A percentile compares a stretch with the other conserved stretches of the same genome.
Conservation (phyloP, 1,284 basidiomycete genomes). For the Ganoderma sinense region DNA sequence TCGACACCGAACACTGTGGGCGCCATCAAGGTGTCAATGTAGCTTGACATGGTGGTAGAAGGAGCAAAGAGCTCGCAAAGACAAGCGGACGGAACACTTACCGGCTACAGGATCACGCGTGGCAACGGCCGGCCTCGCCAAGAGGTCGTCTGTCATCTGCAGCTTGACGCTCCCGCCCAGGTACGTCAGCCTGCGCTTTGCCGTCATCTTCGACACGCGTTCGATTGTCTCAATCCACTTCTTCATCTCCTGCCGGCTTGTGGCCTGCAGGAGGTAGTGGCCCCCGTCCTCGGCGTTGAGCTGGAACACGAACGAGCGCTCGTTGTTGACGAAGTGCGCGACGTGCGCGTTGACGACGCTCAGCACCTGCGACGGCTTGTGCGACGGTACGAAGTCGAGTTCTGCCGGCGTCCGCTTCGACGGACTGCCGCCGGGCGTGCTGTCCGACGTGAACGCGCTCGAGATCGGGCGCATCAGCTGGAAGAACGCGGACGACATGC, state of each 20-base stretch:
- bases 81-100: constrained; percentile 41
- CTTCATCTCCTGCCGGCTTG: constrained; percentile 70
- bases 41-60: constrained; percentile 2
- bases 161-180: constrained; percentile 76
- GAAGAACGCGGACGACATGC: constrained; percentile 81
- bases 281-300: constrained; percentile 87
- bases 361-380: constrained; percentile 77
- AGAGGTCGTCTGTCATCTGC: constrained; percentile 73
- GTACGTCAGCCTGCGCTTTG: constrained; percentile 82
- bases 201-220: constrained; percentile 72
- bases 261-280: constrained; percentile 78
- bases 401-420: constrained; percentile 70
- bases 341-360: constrained; percentile 77
- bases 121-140: constrained; percentile 51
- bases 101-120: constrained; percentile 69
- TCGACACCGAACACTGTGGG: constrained; percentile 79
- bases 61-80: not conserved
- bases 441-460: constrained; percentile 77
- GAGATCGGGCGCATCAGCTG: constrained; percentile 88
- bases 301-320: constrained; percentile 82
- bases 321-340: constrained; percentile 75
- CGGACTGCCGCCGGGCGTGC: constrained; percentile 47
- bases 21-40: constrained; percentile 15
- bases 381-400: constrained; percentile 72
- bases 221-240: constrained; percentile 80